phyloP scores from a whole-genome alignment of 192 early-diverging fungal species.

The Coemansia sp. region DNA sequence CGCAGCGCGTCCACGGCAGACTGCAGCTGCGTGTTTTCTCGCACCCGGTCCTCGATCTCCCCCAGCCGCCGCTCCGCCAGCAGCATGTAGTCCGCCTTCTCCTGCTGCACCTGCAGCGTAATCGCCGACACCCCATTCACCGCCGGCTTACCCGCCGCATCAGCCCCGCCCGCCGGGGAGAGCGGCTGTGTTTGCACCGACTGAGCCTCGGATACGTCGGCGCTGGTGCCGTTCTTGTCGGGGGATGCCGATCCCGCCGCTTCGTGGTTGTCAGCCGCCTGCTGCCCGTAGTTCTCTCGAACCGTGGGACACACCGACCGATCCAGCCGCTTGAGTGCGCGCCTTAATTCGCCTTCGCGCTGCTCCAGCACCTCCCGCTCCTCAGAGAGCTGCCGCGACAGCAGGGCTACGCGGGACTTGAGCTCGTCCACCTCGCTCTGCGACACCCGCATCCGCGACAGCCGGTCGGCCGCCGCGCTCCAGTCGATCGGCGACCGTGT shows the following conservation, averaged over 20 bases:
- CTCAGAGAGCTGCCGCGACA: conserved; percentile 43
- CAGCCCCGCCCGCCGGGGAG: background rate
- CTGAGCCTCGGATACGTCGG: background rate
- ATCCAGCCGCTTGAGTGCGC: conserved; percentile 53
- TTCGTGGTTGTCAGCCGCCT: background rate
- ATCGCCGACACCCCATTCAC: conserved; percentile 8
- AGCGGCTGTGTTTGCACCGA: background rate
- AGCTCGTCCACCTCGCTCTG: conserved; percentile 39
- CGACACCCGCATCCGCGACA: conserved; percentile 25
- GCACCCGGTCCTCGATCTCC: conserved; percentile 55
- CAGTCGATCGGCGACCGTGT: conserved; percentile 25
- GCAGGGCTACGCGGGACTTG: conserved; percentile 30
- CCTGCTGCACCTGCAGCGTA: conserved; percentile 38
- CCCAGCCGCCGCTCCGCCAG: conserved; percentile 52
- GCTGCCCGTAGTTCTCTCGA: conserved; percentile 4
- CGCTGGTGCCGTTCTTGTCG: conserved; percentile 3
- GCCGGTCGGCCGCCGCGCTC: conserved; percentile 29
- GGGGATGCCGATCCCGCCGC: background rate
- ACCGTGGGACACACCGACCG: conserved; percentile 51
- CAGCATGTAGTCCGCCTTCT: conserved; percentile 47
- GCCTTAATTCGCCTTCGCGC: conserved; percentile 33
- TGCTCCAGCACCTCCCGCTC: conserved; percentile 40
- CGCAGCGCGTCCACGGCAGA: conserved; percentile 53
- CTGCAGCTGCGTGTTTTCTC: conserved; percentile 50
- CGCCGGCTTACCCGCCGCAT: background rate